Percentiles rank a stretch among this genome's conserved stretches.
Conservation (phyloP, 192 early-diverging fungal species). For the Backusella psychrophila region DNA sequence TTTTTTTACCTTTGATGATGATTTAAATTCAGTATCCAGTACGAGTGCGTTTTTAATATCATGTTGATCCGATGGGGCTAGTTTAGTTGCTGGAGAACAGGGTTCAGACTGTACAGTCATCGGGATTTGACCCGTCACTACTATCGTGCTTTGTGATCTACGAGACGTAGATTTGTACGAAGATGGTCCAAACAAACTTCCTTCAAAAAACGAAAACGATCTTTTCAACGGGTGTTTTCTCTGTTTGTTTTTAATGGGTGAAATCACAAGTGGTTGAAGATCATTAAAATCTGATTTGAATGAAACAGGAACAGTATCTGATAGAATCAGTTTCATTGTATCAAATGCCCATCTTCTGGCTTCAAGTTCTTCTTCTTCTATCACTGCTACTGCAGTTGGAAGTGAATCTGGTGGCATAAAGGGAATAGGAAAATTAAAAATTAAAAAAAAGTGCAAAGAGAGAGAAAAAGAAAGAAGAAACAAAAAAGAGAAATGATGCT, state of each 20-base stretch:
- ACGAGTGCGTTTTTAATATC: not conserved
- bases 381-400: not conserved
- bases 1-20: not conserved
- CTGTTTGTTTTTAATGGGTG: not conserved
- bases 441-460: not conserved
- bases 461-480: not conserved
- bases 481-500: not conserved
- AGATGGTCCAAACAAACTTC: constrained; percentile 4
- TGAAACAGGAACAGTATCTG: not conserved
- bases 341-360: constrained; percentile 10
- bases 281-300: not conserved
- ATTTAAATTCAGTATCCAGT: not conserved
- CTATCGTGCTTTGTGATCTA: constrained; percentile 8
- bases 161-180: not conserved
- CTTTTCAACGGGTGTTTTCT: not conserved
- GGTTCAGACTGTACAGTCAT: not conserved
- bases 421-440: not conserved
- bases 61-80: not conserved
- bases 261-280: not conserved
- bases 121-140: not conserved
- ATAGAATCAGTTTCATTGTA: constrained; percentile 2
- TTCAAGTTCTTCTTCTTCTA: constrained; percentile 7
- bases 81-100: not conserved
- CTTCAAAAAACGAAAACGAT: constrained; percentile 10
- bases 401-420: constrained; percentile 7